These are phyloP conservation scores for Hortaea sp. DNA, from an alignment of 2,329 filamentous ascomycete genomes.

Conservation along the genomic window DNA sequence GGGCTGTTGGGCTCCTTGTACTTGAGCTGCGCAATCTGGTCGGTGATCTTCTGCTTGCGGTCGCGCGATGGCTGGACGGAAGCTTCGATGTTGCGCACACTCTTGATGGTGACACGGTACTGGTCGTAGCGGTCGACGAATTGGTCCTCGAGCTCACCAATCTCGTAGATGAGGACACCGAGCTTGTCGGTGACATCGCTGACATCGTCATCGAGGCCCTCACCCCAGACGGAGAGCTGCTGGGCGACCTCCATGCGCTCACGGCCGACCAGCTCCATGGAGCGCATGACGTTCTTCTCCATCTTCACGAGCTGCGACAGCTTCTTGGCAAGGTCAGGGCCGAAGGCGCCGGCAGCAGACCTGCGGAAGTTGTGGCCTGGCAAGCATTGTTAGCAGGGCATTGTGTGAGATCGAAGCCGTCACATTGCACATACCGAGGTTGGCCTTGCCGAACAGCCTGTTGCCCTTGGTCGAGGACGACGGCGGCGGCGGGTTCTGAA, in stretches of 20 bases:
- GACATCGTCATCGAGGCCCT: constrained; percentile 90
- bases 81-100: constrained; percentile 96
- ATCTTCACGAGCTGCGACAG: constrained; percentile 97
- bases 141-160: constrained; percentile 95
- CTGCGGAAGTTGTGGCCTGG: constrained; percentile 61
- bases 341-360: constrained; percentile 66
- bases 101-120: constrained; percentile 98
- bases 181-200: constrained; percentile 99
- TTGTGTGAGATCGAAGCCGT: neutral
- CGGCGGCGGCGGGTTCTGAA: constrained; percentile 87
- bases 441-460: constrained; percentile 77
- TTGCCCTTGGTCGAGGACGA: constrained; percentile 83
- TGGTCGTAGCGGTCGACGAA: constrained; percentile 99
- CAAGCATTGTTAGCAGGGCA: constrained; percentile 2
- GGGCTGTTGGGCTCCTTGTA: constrained; percentile 99
- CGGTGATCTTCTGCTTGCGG: constrained; percentile 98
- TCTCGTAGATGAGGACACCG: constrained; percentile 94
- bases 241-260: constrained; percentile 98
- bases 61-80: constrained; percentile 97
- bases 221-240: constrained; percentile 98
- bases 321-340: constrained; percentile 90
- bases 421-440: constrained; percentile 57
- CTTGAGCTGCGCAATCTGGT: constrained; percentile 96
- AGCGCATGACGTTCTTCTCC: constrained; percentile 99
- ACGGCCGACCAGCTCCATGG: constrained; percentile 84